Conservation (phyloP, 2,329 filamentous ascomycete species). For the Neocucurbitaria cava region DNA sequence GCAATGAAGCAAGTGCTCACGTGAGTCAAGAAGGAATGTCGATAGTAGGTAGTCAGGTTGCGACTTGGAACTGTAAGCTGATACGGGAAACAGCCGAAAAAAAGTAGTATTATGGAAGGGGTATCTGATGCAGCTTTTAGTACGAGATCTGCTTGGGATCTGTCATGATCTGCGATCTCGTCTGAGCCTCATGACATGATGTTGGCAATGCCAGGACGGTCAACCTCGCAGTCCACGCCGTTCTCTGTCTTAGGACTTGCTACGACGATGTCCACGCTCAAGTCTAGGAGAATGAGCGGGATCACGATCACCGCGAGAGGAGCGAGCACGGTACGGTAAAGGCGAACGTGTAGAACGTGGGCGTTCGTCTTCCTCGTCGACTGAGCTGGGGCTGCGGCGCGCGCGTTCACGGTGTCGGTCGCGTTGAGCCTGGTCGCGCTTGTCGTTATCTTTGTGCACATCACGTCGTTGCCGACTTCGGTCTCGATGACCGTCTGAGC, state of each 20-base stretch:
- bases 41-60: too few species aligned
- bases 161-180: background rate
- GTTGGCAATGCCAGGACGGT: too few species aligned
- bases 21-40: too few species aligned
- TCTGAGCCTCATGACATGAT: too few species aligned
- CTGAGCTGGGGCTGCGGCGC: constrained; percentile 11
- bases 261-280: background rate
- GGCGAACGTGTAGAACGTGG: constrained; percentile 20
- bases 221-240: too few species aligned
- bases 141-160: background rate
- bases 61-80: too few species aligned
- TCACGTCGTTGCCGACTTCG: constrained; percentile 22
- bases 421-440: constrained; percentile 12
- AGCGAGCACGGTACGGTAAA: constrained; percentile 26
- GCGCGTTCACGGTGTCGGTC: constrained; percentile 14
- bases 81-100: too few species aligned
- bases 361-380: constrained; percentile 8
- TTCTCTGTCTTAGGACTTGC: too few species aligned
- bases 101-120: too few species aligned
- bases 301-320: constrained; percentile 5
- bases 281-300: background rate
- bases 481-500: constrained; percentile 18
- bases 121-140: background rate
- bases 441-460: constrained; percentile 9
- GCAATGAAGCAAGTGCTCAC: too few species aligned